A percentile compares a stretch with the other conserved stretches of the same genome.
Evolutionary conservation across 2,329 filamentous ascomycete species (phyloP).

Genomic region (Tolypocladium cylindrosporum): DNA sequence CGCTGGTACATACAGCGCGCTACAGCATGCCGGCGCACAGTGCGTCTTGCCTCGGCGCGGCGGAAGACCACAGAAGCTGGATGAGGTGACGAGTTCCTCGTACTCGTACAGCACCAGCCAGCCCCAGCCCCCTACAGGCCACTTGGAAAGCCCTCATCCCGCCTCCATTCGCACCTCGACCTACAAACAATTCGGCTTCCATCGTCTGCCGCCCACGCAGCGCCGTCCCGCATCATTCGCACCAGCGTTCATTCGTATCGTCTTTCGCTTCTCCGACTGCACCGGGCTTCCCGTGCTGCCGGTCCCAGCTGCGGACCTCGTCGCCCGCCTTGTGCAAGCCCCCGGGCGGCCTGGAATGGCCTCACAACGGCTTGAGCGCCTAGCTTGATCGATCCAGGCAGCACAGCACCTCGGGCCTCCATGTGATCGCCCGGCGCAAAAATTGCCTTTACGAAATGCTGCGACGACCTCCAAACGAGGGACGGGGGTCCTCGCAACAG

Average conservation of each 20-base stretch:
- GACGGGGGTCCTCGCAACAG: slow-evolving; percentile 36
- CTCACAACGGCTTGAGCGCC: background rate
- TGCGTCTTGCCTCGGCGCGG: background rate
- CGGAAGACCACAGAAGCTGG: background rate
- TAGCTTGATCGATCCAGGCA: background rate
- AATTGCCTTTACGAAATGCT: slow-evolving; percentile 34
- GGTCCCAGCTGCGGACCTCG: background rate
- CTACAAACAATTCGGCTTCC: background rate
- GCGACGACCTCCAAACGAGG: slow-evolving; percentile 54
- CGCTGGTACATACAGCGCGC: too few relatives aligned
- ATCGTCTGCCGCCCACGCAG: background rate
- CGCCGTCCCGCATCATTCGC: background rate
- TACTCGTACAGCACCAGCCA: background rate
- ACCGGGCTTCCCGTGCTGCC: background rate
- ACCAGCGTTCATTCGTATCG: background rate
- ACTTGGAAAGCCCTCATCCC: background rate
- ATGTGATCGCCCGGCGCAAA: slow-evolving; percentile 7
- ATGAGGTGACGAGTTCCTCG: background rate
- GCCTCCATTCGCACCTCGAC: background rate
- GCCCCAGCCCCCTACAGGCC: background rate
- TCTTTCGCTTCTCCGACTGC: background rate
- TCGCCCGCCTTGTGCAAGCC: background rate
- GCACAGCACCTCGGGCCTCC: background rate
- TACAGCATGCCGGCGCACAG: background rate
- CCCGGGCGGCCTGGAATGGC: slow-evolving; percentile 5